Evolutionary conservation across 495 filamentous ascomycete genomes (phyloP).

Genomic region (Hypoxylon fragiforme): DNA sequence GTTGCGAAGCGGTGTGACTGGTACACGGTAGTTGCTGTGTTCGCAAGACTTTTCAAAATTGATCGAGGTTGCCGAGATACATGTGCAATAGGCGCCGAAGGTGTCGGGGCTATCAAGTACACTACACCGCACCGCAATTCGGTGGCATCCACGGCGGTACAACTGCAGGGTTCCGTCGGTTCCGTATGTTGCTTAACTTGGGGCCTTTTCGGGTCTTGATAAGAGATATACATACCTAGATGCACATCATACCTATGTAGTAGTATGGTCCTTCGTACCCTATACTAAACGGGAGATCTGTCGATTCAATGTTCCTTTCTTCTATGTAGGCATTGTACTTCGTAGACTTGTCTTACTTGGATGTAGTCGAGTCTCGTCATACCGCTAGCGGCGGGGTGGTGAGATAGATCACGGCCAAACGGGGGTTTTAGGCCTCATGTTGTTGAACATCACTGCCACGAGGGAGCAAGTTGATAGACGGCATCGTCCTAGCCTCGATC

Average conservation of each 20-base stretch:
- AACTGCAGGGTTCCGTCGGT: slow-evolving; percentile 24
- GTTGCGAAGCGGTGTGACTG: slow-evolving; percentile 32
- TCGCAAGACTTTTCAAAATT: slow-evolving; percentile 1
- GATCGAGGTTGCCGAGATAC: slow-evolving; percentile 19
- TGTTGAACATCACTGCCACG: slow-evolving; percentile 20
- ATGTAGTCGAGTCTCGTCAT: slow-evolving; percentile 18
- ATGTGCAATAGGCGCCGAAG: slow-evolving; percentile 15
- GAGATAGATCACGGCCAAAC: slow-evolving; percentile 14
- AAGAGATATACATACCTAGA: slow-evolving; percentile 9
- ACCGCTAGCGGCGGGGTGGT: slow-evolving; percentile 16
- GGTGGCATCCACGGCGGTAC: slow-evolving; percentile 5
- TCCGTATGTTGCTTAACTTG: slow-evolving; percentile 19
- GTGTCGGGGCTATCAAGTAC: slow-evolving; percentile 17
- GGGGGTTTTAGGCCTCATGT: slow-evolving; percentile 1
- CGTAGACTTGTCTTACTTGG: slow-evolving; percentile 8
- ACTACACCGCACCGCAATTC: slow-evolving; percentile 11
- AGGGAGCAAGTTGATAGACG: slow-evolving; percentile 19
- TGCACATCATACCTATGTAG: slow-evolving; percentile 33
- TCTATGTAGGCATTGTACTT: background rate
- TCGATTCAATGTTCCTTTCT: slow-evolving; percentile 3
- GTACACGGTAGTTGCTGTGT: background rate
- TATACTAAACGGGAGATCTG: slow-evolving; percentile 24
- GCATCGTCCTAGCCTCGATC: slow-evolving; percentile 17
- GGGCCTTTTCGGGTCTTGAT: slow-evolving; percentile 7
- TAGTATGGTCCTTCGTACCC: too few species aligned